These are phyloP conservation scores for Amphichorda felina DNA, from an alignment of 2,329 filamentous ascomycete species.

Conservation along the genomic window DNA sequence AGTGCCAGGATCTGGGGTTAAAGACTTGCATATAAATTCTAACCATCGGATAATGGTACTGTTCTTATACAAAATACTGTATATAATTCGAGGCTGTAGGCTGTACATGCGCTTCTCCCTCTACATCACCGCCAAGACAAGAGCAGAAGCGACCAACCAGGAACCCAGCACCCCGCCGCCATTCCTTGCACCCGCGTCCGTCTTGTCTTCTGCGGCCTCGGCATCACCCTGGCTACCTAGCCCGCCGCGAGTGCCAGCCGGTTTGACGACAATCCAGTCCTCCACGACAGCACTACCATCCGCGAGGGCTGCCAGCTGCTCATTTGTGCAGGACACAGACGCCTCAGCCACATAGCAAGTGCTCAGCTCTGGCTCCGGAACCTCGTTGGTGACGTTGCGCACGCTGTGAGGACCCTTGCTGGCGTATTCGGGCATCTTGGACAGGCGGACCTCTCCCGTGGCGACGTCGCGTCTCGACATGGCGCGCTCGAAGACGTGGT, in stretches of 20 bases:
- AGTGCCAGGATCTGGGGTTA: too few relatives aligned
- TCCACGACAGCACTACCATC: background rate
- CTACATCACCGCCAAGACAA: too few relatives aligned
- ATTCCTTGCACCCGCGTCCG: too few relatives aligned
- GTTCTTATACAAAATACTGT: too few relatives aligned
- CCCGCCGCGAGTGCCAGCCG: background rate
- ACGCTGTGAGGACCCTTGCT: background rate
- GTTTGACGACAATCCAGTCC: background rate
- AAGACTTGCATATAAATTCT: too few relatives aligned
- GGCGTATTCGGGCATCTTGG: background rate
- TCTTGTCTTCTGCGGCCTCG: too few relatives aligned
- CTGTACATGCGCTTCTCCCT: too few relatives aligned
- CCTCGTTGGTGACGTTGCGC: background rate
- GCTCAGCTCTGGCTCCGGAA: background rate
- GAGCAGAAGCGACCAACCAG: too few relatives aligned
- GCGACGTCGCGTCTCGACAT: conserved; percentile 39
- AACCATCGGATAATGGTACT: too few relatives aligned
- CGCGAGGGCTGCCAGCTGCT: background rate
- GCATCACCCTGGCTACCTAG: too few relatives aligned
- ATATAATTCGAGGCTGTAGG: too few relatives aligned
- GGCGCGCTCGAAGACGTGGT: conserved; percentile 44
- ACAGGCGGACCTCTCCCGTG: conserved; percentile 28
- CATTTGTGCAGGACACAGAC: background rate
- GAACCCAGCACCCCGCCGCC: too few relatives aligned
- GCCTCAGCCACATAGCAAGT: background rate